These are phyloP conservation scores for Musa troglodytarum DNA, from an alignment of 176 grass and related monocot genomes.

Conservation along the genomic window DNA sequence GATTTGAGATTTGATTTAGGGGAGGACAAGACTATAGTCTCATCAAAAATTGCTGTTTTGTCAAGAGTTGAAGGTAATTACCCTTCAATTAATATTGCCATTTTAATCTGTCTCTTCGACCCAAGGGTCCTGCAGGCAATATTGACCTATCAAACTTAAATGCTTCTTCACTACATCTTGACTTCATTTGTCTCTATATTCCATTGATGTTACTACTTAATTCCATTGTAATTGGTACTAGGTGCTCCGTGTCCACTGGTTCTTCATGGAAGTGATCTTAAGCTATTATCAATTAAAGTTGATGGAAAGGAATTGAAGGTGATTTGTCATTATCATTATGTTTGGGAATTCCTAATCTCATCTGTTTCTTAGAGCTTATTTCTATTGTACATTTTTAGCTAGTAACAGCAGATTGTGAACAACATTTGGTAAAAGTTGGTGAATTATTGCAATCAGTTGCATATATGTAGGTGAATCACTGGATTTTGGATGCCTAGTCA, in stretches of 20 bases:
- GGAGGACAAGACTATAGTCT: constrained; percentile 87
- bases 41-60: constrained; percentile 75
- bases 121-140: background rate
- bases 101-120: background rate
- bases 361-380: background rate
- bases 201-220: background rate
- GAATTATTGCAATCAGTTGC: no score
- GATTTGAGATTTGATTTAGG: constrained; percentile 80
- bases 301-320: constrained; percentile 76
- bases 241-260: constrained; percentile 54
- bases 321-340: constrained; percentile 6
- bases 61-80: constrained; percentile 61
- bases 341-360: background rate
- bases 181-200: background rate
- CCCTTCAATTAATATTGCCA: background rate
- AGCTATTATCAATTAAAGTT: constrained; percentile 87
- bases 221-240: constrained; percentile 13
- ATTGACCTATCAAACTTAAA: background rate
- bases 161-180: background rate
- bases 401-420: no score
- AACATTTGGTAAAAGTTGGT: no score
- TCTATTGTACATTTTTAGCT: background rate
- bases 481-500: background rate
- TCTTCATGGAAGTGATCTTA: constrained; percentile 76
- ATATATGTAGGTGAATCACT: background rate